Evolutionary conservation across 176 grass and related monocot genomes (phyloP), one percentile per base, ranked within the genome.

Genomic region (Urochloa ruziziensis): DNA sequence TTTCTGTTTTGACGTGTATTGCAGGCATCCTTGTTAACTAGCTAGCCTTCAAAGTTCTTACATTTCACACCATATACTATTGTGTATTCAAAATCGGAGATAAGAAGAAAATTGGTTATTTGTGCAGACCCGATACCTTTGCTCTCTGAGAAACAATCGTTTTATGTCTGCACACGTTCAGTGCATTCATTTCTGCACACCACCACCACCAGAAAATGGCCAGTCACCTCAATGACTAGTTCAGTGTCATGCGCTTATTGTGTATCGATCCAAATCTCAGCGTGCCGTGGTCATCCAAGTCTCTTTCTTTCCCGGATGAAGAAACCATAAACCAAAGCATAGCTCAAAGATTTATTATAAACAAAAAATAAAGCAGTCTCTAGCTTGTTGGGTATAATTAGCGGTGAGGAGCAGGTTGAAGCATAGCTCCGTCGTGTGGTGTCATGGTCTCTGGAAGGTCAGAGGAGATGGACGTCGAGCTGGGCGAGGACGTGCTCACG

Each of bases 401-500:
- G 36, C 57, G 25, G 36, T 15, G 28, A 37, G 80, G 67, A 21
- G 47, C 23, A 21, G 48, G 73, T 52, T 29, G 0, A 34, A 47
- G 57, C 25, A 19, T 39, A 70, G 52, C 46, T 12, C 2, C n/a
- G n/a, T n/a, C n/a, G n/a, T 9, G 16, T 21, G 3, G 16, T 34
- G 64, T 15, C 57, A 28, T 17, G 16, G n/a, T 23, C 29, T 7
- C 4, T 62, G 64, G 44, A 33, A 48, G 25, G 19, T 51, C 21
- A n/a, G n/a, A n/a, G 19, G 46, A 33, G 43, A 90, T 86, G 88
- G 62, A n/a, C 4, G 81, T 32, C 7, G 48, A 58, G 60, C 75
- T 90, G 54, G 70, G 87, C 37, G 92, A 92, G 48, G 89, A 94
- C 87, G 28, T 92, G 83, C 51, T 94, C 6, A 57, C 46, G 8